Base-by-base conservation (phyloP, 306 rosid species). In the Cicer yamashitae region DNA sequence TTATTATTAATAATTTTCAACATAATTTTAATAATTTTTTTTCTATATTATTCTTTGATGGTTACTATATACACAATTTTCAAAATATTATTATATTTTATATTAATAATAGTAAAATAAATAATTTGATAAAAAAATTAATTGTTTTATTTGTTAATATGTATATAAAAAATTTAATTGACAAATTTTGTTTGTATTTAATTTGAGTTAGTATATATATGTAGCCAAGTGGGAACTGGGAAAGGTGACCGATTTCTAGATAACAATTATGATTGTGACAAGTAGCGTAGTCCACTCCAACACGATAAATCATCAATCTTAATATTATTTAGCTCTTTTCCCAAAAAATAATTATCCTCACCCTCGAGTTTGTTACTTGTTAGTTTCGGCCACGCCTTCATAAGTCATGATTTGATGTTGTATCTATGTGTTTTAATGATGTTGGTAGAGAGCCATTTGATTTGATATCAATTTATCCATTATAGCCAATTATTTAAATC, bases 181-280 rank as follows among this genome's bases (percentile, higher is more conserved):
- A 25, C 0, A 0, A 30, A 30, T 30, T 3, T 30, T 30, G 37
- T 30, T 30, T 30, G 5, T 30, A 30, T 30, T 30, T 30, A 3
- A 30, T 4, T 30, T 30, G 37, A 30, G 6, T 3, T 5, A 30
- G 3, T 30, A 30, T 30, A 20, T 20, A 30, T 67, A 17, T 63
- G 38, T 57, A 72, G 82, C 72, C 75, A 75, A 83, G 67, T 80
- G 77, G 77, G 53, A 52, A 54, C 37, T 30, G 5, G 37, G 8
- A 57, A 39, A 37, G 51, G 77, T 9, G 65, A 50, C 59, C 15
- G 2, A 18, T 12, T 5, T 70, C 6, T 65, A 50, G 79, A 81
- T 74, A 57, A 78, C 69, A 43, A 47, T 20, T 62, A 15, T 43
- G 83, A 84, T 44, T 48, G 73, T 58, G 83, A 78, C 73, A 39